Base-by-base conservation (phyloP, 768 basidiomycete genomes). In the Naganishia vaughanmartiniae region DNA sequence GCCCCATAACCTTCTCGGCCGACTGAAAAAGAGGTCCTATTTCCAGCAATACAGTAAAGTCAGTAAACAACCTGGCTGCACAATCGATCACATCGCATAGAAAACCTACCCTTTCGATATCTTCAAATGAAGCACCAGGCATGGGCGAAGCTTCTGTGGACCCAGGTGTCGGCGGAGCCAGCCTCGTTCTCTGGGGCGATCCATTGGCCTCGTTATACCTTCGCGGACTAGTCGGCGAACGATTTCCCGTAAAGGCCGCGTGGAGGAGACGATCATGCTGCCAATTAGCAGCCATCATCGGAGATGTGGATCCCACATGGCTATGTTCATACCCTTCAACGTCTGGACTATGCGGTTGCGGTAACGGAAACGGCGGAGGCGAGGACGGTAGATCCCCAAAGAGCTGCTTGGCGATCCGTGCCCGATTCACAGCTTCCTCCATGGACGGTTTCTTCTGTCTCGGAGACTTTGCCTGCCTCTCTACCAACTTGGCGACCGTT, bases 341-440 rank as follows among this genome's bases (percentile, higher is more conserved):
- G 14, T 15, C 17, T 15, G 42, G 42, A 15, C 42, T 42, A 42
- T 42, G 42, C 42, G 42, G 42, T 9, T 2, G 10, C 17, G 42
- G 42, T 26, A 51, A 51, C 21, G 21, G 48, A 4, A 12, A n/a
- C 48, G 24, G 48, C 48, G 48, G 17, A 1, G 48, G 21, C n/a
- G 48, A 51, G 7, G 48, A 21, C 46, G 21, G 24, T 1, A n/a
- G n/a, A n/a, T 45, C 60, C 3, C 60, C 60, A 36, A 63, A 63
- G 4, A 63, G 39, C 60, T 63, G 60, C 17, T 63, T 63, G 7
- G 60, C 60, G 10, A 63, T 63, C 51, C 71, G 46, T 11, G 71
- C 71, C 17, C 71, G 66, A 30, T 54, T 63, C 11, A 72, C 67
- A 9, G 71, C 71, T 46, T 72, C 71, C 54, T 72, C 71, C 33